Evolutionary conservation across 176 grass and related monocot genomes (phyloP).

Genomic region (Aegilops longissima): DNA sequence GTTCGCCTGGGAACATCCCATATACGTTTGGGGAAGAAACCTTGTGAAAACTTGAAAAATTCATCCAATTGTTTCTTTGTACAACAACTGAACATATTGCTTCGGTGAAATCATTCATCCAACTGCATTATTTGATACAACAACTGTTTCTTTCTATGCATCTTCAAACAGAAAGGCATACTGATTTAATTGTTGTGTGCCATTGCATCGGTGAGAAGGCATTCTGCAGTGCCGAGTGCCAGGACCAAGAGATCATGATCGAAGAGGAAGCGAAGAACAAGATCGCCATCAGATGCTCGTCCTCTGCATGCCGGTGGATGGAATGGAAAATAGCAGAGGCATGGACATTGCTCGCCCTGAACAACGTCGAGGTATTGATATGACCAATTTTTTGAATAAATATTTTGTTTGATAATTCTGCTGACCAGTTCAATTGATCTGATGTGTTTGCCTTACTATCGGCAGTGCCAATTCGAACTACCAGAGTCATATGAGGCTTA

Average conservation of each 20-base stretch:
- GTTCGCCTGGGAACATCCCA: too few species aligned
- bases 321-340: slow-evolving; percentile 26
- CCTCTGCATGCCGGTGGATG: too few species aligned
- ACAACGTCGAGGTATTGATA: slow-evolving; percentile 79
- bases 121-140: neutral
- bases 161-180: slow-evolving; percentile 1
- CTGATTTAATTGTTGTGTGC: too few species aligned
- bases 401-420: neutral
- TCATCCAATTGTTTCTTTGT: neutral
- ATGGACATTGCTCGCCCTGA: slow-evolving; percentile 24
- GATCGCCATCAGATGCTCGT: too few species aligned
- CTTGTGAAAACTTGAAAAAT: too few species aligned
- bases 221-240: slow-evolving; percentile 52
- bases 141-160: neutral
- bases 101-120: neutral
- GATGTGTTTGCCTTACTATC: neutral
- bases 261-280: slow-evolving; percentile 88
- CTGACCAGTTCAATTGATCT: neutral
- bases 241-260: slow-evolving; percentile 61
- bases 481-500: slow-evolving; percentile 95
- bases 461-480: slow-evolving; percentile 89
- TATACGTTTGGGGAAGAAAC: too few species aligned
- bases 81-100: neutral
- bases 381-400: neutral
- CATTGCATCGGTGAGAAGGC: slow-evolving; percentile 89